Evolutionary conservation across 2,329 filamentous ascomycete species (phyloP).

Genomic region (Thyridium curvatum): DNA sequence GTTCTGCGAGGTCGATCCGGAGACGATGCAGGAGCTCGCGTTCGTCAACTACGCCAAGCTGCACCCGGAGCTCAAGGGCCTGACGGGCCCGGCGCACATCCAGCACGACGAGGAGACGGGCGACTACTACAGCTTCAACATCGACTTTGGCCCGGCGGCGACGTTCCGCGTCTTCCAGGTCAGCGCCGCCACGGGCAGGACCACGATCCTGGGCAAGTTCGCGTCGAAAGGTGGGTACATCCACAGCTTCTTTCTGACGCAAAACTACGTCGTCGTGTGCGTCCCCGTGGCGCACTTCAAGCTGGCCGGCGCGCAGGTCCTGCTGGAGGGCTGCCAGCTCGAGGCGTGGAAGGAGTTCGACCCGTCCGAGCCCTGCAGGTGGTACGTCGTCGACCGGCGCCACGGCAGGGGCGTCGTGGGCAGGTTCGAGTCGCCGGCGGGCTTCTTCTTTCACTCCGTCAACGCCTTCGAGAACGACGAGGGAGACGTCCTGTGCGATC

Average conservation of each 20-base stretch:
- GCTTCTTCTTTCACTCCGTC: no score
- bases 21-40: no score
- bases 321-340: conserved; percentile 3
- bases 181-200: conserved; percentile 53
- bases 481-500: no score
- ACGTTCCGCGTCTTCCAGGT: conserved; percentile 67
- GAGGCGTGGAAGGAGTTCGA: conserved; percentile 19
- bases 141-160: conserved; percentile 29
- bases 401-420: conserved; percentile 14
- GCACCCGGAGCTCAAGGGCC: no score
- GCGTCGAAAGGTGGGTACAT: conserved; percentile 9
- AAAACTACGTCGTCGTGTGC: conserved; percentile 50
- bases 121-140: no score
- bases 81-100: no score
- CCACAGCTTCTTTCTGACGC: conserved; percentile 30
- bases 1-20: no score
- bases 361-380: conserved; percentile 36
- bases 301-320: background rate
- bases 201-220: conserved; percentile 59
- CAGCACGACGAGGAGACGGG: no score
- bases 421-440: no score
- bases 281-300: conserved; percentile 49
- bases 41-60: no score
- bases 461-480: no score
- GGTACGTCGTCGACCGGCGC: conserved; percentile 50